Conservation (phyloP, 352 stramenopile genomes). For the Globisporangium parvum region DNA sequence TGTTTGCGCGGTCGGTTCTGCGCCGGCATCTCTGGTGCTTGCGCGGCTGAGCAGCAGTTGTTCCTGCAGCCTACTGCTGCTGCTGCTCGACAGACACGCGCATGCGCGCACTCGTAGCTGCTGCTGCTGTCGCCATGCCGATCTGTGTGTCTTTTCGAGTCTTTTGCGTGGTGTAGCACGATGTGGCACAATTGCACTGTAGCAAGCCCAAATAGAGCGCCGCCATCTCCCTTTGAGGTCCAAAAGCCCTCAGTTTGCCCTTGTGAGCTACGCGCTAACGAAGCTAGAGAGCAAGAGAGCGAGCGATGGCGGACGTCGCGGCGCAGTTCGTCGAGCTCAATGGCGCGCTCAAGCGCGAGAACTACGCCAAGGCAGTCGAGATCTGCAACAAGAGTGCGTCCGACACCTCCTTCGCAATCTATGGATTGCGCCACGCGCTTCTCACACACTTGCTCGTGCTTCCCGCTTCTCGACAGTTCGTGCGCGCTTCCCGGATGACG, state of each 20-base stretch:
- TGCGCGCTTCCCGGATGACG: constrained; percentile 61
- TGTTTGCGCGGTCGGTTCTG: not conserved
- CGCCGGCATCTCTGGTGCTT: not conserved
- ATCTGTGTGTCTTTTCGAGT: not conserved
- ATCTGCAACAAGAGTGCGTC: constrained; percentile 84
- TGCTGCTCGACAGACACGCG: not conserved
- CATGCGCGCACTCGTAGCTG: not conserved
- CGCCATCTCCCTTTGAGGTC: not conserved
- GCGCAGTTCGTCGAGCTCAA: constrained; percentile 76
- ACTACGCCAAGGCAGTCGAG: constrained; percentile 72
- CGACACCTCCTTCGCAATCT: not conserved
- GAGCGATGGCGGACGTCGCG: constrained; percentile 24
- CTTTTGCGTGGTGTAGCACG: not conserved
- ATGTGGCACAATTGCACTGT: no score
- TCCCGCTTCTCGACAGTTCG: constrained; percentile 41
- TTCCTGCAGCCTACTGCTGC: not conserved
- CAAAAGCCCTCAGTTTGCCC: not conserved
- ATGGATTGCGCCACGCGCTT: not conserved
- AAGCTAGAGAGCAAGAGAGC: not conserved
- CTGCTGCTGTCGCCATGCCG: not conserved
- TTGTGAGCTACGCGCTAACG: no score
- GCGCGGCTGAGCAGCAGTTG: not conserved
- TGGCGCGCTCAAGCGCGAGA: constrained; percentile 64
- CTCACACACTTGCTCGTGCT: not conserved
- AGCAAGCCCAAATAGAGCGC: no score